Evolutionary conservation across 192 early-diverging fungal species (phyloP), one percentile per base, ranked within the genome.

Genomic region (Funneliformis geosporum): DNA sequence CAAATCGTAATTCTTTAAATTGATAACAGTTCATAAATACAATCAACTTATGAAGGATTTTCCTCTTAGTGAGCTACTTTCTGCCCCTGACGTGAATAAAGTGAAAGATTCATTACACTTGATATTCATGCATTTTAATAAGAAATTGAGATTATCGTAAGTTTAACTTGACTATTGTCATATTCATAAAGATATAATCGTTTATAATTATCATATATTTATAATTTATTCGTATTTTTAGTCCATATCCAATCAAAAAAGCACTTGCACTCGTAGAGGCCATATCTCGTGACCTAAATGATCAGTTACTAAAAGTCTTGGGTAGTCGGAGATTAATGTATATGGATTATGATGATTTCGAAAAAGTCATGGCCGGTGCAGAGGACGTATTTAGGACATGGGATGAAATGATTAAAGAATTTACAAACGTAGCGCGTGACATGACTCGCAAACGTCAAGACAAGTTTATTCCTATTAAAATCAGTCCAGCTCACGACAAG

Each of bases 41-140:
- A 99, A 99, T 82, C 93, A 93, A 80, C 88, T 99, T 46, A 99
- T 99, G 97, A 95, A 94, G 85, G 98, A 99, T 70, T 99, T 99
- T 73, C 98, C 98, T 21, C 84, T 99, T 60, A 96, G 96, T 83
- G 98, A 99, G 83, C 88, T 99, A 44, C 88, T 99, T 66, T 91
- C 98, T 8, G 95, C 97, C 0, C 96, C 97, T 14, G 98, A 99
- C 81, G 88, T 98, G 3, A 89, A 88, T 11, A 94, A 95, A 76
- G 89, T 97, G 70, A 86, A 89, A 70, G 89, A 93, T 6, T 91
- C 96, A 0, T 70, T 99, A 14, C 78, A 86, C 59, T 84, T 90
- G 70, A 95, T 99, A 76, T 99, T 99, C 90, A 90, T 86, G 18
- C 98, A 99, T 86, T 81, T 99, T 55, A 98, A 95, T 88, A 98